Conservation (phyloP, 306 rosid species). For the Rosa multiflora region DNA sequence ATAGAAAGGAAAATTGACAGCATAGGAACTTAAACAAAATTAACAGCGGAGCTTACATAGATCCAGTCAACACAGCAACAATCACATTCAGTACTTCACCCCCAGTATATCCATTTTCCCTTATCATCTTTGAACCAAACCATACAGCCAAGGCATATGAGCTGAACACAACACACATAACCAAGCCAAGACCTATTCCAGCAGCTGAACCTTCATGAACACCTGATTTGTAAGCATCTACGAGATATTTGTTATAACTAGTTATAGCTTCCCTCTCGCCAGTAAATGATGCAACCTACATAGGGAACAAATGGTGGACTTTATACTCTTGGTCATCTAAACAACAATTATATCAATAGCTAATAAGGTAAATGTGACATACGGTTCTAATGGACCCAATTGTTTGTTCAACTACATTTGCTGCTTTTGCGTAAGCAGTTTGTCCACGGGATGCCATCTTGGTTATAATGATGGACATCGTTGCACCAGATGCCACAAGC, state of each 20-base stretch:
- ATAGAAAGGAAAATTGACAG: not conserved
- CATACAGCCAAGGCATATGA: constrained; percentile 75
- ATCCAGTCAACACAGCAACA: constrained; percentile 69
- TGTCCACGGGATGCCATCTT: constrained; percentile 72
- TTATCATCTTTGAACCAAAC: constrained; percentile 78
- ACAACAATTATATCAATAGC: constrained; percentile 3
- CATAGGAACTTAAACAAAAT: not conserved
- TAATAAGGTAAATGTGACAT: constrained; percentile 23
- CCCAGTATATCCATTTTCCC: constrained; percentile 72
- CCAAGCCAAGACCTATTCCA: constrained; percentile 59
- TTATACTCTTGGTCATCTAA: constrained; percentile 12
- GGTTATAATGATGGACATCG: constrained; percentile 52
- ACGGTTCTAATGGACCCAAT: constrained; percentile 88
- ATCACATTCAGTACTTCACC: constrained; percentile 78
- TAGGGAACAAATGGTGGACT: not conserved
- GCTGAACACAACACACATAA: constrained; percentile 55
- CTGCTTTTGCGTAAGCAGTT: constrained; percentile 75
- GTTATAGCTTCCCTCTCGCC: constrained; percentile 76
- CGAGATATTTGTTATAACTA: constrained; percentile 55
- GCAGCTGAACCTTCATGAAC: constrained; percentile 64
- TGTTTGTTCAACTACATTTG: constrained; percentile 82
- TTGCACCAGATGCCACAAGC: constrained; percentile 60
- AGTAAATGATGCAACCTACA: constrained; percentile 81
- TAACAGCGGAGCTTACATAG: constrained; percentile 57
- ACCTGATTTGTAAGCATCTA: constrained; percentile 70